Evolutionary conservation across 1,284 basidiomycete genomes (phyloP).

Genomic region (Naganishia sp.): DNA sequence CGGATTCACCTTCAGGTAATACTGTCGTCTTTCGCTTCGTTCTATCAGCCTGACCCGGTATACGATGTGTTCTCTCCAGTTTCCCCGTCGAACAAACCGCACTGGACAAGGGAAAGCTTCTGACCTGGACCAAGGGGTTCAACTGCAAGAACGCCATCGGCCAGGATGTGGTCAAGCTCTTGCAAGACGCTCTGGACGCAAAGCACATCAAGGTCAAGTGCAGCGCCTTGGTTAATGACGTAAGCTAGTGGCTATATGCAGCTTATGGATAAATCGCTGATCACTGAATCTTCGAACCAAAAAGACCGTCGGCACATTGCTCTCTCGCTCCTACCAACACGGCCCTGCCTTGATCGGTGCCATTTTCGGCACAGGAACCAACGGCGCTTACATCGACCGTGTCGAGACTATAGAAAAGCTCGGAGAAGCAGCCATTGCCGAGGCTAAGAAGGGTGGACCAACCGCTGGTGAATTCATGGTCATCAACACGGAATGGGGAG

Average conservation of each 20-base stretch:
- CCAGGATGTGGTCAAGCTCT: slow-evolving; percentile 83
- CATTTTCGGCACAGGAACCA: slow-evolving; percentile 98
- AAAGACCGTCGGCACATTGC: slow-evolving; percentile 89
- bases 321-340: slow-evolving; percentile 87
- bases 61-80: slow-evolving; percentile 45
- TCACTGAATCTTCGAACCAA: not conserved
- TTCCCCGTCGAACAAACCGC: slow-evolving; percentile 98
- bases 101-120: slow-evolving; percentile 79
- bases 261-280: not conserved
- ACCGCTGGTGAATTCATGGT: slow-evolving; percentile 75
- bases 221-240: slow-evolving; percentile 94
- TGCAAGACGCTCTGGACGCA: slow-evolving; percentile 90
- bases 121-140: slow-evolving; percentile 98
- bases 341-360: slow-evolving; percentile 83
- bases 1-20: slow-evolving; percentile 80
- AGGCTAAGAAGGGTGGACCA: slow-evolving; percentile 52
- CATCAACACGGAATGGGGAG: slow-evolving; percentile 97
- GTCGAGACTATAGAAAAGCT: slow-evolving; percentile 82
- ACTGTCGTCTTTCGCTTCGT: not conserved
- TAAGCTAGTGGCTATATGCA: slow-evolving; percentile 55
- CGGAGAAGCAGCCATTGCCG: slow-evolving; percentile 61
- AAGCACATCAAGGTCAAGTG: slow-evolving; percentile 93
- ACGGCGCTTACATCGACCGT: slow-evolving; percentile 93
- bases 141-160: slow-evolving; percentile 86
- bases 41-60: not conserved